phyloP scores from a whole-genome alignment of 78 protist genomes.

The Pigoraptor vietnamica region DNA sequence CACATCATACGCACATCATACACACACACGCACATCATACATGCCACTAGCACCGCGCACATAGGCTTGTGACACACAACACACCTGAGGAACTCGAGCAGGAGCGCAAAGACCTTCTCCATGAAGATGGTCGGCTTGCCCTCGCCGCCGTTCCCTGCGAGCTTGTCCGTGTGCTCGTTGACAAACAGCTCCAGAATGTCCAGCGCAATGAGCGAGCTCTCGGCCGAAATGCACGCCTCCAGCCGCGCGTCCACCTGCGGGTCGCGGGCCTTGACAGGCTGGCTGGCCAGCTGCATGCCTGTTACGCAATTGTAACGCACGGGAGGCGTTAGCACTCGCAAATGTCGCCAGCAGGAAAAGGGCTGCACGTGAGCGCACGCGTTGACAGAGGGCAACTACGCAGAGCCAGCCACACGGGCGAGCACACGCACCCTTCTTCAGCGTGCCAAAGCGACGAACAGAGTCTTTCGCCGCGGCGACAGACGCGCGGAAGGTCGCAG shows the following conservation, averaged over 20 bases:
- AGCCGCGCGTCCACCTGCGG: neutral
- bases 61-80: too few relatives aligned
- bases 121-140: neutral
- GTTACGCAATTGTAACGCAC: too few relatives aligned
- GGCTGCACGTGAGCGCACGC: too few relatives aligned
- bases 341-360: too few relatives aligned
- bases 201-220: neutral
- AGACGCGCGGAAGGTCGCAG: neutral
- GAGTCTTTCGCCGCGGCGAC: neutral
- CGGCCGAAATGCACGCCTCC: neutral
- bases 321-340: too few relatives aligned
- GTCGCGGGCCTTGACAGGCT: neutral
- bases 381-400: too few relatives aligned
- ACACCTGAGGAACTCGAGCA: neutral
- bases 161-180: neutral
- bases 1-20: too few relatives aligned
- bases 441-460: neutral
- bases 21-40: too few relatives aligned
- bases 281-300: neutral
- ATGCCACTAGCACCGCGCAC: too few relatives aligned
- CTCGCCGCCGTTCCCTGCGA: neutral
- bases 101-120: neutral
- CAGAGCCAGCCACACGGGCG: too few relatives aligned
- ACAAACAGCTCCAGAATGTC: neutral
- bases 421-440: neutral